A percentile compares a stretch with the other conserved stretches of the same genome.
phyloP scores from a whole-genome alignment of 2,329 filamentous ascomycete species.

The Xylaria sp. region DNA sequence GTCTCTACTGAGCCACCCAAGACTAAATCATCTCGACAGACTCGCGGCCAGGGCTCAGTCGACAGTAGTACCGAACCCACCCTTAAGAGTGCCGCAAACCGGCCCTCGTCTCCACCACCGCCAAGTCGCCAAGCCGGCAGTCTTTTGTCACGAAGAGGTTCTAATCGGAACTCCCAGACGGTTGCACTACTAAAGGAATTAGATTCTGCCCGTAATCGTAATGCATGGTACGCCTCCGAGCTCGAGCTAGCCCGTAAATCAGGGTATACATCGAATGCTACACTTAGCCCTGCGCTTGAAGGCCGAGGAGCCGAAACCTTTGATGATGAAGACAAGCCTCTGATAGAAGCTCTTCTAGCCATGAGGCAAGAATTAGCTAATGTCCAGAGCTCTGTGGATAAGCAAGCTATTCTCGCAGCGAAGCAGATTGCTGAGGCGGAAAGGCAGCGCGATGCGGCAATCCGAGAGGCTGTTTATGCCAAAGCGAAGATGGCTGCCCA shows the following conservation, averaged over 20 bases:
- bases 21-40: conserved; percentile 61
- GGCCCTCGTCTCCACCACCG: conserved; percentile 68
- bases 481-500: conserved; percentile 92
- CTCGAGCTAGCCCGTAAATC: conserved; percentile 90
- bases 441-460: conserved; percentile 92
- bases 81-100: conserved; percentile 55
- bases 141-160: conserved; percentile 68
- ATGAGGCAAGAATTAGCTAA: conserved; percentile 92
- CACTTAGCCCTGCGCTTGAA: conserved; percentile 78
- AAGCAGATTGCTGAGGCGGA: conserved; percentile 94
- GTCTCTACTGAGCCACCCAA: conserved; percentile 52
- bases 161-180: conserved; percentile 72
- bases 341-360: conserved; percentile 90
- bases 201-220: conserved; percentile 83
- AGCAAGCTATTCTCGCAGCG: conserved; percentile 85
- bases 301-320: conserved; percentile 81
- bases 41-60: conserved; percentile 71
- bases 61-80: conserved; percentile 73
- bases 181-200: conserved; percentile 86
- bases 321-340: conserved; percentile 88
- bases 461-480: conserved; percentile 93
- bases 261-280: conserved; percentile 81
- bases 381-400: conserved; percentile 89
- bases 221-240: conserved; percentile 98
- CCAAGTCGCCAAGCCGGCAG: conserved; percentile 68